Conservation (phyloP, 2,329 filamentous ascomycete species). For the Cryphonectria japonica region DNA sequence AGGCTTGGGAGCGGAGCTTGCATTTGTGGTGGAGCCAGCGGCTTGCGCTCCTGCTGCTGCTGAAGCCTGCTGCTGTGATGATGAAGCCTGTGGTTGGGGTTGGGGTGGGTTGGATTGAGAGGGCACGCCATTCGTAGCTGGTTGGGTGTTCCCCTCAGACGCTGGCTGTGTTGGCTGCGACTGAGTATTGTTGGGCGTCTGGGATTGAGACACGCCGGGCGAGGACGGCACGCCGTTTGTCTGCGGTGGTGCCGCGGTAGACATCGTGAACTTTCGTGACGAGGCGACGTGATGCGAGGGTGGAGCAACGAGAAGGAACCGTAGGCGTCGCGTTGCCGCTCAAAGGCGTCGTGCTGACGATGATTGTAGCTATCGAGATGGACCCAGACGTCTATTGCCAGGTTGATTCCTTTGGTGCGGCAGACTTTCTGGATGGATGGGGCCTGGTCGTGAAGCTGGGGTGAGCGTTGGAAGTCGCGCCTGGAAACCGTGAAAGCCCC, state of each 20-base stretch:
- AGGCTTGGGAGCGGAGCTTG: constrained; percentile 60
- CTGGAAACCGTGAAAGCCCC: not conserved
- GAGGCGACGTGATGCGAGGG: constrained; percentile 14
- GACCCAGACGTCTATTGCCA: not conserved
- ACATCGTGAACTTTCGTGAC: constrained; percentile 34
- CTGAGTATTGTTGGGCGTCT: constrained; percentile 32
- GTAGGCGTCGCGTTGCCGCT: not conserved
- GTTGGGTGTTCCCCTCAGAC: constrained; percentile 34
- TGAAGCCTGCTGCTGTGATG: constrained; percentile 28
- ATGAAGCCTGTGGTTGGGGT: constrained; percentile 34
- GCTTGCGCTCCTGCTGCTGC: constrained; percentile 32
- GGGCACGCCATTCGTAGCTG: constrained; percentile 34
- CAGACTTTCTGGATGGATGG: not conserved
- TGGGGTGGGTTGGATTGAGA: constrained; percentile 35
- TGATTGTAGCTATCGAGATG: not conserved
- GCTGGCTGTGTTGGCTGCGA: constrained; percentile 28
- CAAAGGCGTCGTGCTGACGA: not conserved
- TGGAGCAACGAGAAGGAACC: not conserved
- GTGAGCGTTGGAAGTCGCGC: not conserved
- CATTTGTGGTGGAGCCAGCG: constrained; percentile 37
- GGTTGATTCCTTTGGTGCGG: not conserved
- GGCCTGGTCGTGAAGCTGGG: not conserved
- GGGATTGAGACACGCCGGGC: constrained; percentile 36
- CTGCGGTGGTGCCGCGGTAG: constrained; percentile 46
- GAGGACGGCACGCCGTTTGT: constrained; percentile 57